Evolutionary conservation across 192 early-diverging fungal species (phyloP).

Genomic region (Gigaspora rosea): DNA sequence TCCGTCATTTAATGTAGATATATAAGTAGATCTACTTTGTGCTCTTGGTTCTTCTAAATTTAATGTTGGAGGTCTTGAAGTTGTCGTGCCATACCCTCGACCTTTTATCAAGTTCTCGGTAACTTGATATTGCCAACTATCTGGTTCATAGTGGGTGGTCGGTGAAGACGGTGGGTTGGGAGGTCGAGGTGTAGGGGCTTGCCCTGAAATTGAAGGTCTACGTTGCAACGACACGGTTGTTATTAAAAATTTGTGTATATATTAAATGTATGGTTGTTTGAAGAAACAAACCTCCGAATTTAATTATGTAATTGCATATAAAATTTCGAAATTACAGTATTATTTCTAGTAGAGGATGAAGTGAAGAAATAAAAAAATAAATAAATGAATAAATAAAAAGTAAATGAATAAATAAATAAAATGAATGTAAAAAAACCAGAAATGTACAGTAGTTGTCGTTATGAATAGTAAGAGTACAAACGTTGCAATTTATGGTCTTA

Average conservation of each 20-base stretch:
- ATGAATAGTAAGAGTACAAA: neutral
- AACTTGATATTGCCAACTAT: constrained; percentile 29
- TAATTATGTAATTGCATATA: too few species aligned
- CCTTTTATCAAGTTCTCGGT: constrained; percentile 18
- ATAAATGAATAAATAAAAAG: too few species aligned
- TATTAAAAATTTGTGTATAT: too few species aligned
- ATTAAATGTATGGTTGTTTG: too few species aligned
- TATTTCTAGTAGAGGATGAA: too few species aligned
- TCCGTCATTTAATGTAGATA: neutral
- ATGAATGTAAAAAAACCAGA: neutral
- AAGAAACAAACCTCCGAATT: too few species aligned
- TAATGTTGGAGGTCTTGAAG: neutral
- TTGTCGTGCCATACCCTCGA: neutral
- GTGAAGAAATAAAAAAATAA: too few species aligned
- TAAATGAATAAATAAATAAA: neutral
- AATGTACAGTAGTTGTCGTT: too few species aligned
- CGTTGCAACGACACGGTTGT: constrained; percentile 10
- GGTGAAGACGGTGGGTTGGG: neutral
- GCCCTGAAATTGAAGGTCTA: constrained; percentile 17
- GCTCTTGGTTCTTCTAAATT: neutral
- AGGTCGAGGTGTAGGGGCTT: neutral
- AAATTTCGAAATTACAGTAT: too few species aligned
- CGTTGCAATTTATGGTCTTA: too few species aligned
- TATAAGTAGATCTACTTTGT: neutral
- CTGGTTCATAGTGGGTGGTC: neutral